A percentile compares a stretch with the other conserved stretches of the same genome.
These are phyloP conservation scores for Boechera stricta DNA, from an alignment of 345 rosid genomes.

Conservation along the genomic window DNA sequence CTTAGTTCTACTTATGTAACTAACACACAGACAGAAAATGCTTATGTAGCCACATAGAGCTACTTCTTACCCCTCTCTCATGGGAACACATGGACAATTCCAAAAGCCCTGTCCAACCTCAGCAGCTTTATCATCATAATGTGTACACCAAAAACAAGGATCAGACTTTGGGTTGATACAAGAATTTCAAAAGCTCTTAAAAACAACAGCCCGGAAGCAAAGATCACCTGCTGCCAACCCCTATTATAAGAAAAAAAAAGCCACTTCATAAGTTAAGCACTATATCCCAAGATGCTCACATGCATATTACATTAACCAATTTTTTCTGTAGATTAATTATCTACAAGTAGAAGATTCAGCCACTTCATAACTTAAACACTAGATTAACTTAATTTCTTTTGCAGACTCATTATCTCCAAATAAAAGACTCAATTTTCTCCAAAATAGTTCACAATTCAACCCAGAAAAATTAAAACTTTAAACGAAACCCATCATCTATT, in stretches of 20 bases:
- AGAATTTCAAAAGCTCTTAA: not conserved
- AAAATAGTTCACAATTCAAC: too few species aligned
- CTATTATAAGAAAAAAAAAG: too few species aligned
- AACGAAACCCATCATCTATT: too few species aligned
- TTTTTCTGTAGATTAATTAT: not conserved
- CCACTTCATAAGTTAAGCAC: too few species aligned
- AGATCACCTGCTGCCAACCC: slow-evolving; percentile 24
- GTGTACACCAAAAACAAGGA: slow-evolving; percentile 52
- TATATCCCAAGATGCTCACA: not conserved
- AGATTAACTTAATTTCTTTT: not conserved
- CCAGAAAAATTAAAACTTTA: too few species aligned
- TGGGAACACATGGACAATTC: slow-evolving; percentile 72
- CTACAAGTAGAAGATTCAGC: not conserved
- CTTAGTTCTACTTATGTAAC: not conserved
- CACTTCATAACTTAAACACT: too few species aligned
- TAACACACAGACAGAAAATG: not conserved
- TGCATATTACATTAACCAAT: not conserved
- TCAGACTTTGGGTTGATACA: not conserved
- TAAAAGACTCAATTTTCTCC: not conserved
- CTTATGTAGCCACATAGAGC: slow-evolving; percentile 9
- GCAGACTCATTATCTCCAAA: not conserved
- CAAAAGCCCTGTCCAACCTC: slow-evolving; percentile 92
- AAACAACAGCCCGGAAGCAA: not conserved
- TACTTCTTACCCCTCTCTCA: slow-evolving; percentile 70
- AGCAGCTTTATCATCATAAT: slow-evolving; percentile 89